A percentile compares a stretch with the other conserved stretches of the same genome.
phyloP scores from a whole-genome alignment of 257 asterid species.

The Plantago elongata region DNA sequence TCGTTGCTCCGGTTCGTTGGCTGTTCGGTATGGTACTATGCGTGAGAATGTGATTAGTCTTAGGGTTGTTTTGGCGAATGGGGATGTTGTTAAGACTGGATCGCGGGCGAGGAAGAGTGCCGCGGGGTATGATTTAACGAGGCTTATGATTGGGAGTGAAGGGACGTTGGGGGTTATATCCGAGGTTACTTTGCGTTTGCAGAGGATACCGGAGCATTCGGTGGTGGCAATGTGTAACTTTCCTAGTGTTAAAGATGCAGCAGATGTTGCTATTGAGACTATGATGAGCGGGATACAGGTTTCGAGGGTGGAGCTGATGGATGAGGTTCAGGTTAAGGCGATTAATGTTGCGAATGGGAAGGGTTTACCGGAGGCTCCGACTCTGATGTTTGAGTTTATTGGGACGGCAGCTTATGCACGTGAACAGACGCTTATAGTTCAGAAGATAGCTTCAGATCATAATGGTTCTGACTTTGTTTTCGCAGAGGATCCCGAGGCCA shows the following conservation, averaged over 20 bases:
- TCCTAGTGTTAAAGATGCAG: slow-evolving; percentile 92
- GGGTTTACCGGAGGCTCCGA: slow-evolving; percentile 87
- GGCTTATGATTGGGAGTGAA: slow-evolving; percentile 94
- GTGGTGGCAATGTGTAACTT: slow-evolving; percentile 99
- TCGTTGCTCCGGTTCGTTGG: slow-evolving; percentile 99
- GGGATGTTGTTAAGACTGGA: slow-evolving; percentile 87
- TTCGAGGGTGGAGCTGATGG: slow-evolving; percentile 94
- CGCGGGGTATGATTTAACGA: slow-evolving; percentile 98
- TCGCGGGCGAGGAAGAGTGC: slow-evolving; percentile 99
- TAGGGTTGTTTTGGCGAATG: slow-evolving; percentile 89
- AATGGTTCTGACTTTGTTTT: slow-evolving; percentile 84
- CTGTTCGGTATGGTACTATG: slow-evolving; percentile 99
- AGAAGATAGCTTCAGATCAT: slow-evolving; percentile 87
- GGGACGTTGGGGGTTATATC: slow-evolving; percentile 97
- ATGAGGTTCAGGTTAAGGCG: slow-evolving; percentile 93
- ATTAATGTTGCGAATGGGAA: slow-evolving; percentile 85
- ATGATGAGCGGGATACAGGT: slow-evolving; percentile 97
- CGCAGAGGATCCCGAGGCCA: slow-evolving; percentile 82
- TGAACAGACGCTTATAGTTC: slow-evolving; percentile 86
- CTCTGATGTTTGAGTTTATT: slow-evolving; percentile 89
- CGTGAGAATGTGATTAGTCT: slow-evolving; percentile 95
- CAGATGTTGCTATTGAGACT: slow-evolving; percentile 93
- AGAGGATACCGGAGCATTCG: slow-evolving; percentile 73
- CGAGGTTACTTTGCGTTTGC: slow-evolving; percentile 91
- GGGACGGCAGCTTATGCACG: slow-evolving; percentile 96